These are phyloP conservation scores for Xylaria sp. DNA, from an alignment of 495 filamentous ascomycete species.

Conservation along the genomic window DNA sequence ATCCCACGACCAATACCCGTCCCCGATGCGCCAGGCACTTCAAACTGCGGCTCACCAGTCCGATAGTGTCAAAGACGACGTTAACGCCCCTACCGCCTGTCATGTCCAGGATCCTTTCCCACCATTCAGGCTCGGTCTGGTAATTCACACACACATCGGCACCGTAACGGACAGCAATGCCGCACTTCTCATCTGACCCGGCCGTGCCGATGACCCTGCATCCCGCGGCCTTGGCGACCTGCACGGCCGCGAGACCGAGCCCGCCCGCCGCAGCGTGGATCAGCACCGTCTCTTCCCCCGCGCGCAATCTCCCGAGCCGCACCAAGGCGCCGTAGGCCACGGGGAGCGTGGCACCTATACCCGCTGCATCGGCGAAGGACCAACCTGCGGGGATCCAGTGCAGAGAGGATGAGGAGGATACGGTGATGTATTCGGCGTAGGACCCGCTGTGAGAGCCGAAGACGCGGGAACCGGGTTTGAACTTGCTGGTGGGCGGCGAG, in stretches of 20 bases:
- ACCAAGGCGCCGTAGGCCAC: background rate
- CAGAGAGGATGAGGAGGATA: background rate
- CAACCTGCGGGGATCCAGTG: background rate
- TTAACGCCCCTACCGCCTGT: background rate
- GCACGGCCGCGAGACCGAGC: background rate
- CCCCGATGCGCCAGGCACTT: background rate
- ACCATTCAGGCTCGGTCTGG: background rate
- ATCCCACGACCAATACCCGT: background rate
- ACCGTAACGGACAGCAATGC: background rate
- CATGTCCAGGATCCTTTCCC: background rate
- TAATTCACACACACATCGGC: background rate
- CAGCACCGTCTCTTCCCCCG: background rate
- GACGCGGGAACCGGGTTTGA: background rate
- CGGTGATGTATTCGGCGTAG: background rate
- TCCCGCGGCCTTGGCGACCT: background rate
- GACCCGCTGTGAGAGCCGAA: background rate
- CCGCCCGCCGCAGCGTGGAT: background rate
- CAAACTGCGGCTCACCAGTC: background rate
- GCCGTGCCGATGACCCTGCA: background rate
- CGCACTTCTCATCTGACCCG: background rate
- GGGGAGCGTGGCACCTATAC: background rate
- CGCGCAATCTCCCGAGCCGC: background rate
- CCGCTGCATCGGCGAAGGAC: background rate
- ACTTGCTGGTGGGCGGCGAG: background rate
- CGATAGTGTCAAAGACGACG: background rate